Percentiles rank a stretch among this genome's conserved stretches.
phyloP scores from a whole-genome alignment of 2,329 filamentous ascomycete genomes.

The Elsinoe batatas region DNA sequence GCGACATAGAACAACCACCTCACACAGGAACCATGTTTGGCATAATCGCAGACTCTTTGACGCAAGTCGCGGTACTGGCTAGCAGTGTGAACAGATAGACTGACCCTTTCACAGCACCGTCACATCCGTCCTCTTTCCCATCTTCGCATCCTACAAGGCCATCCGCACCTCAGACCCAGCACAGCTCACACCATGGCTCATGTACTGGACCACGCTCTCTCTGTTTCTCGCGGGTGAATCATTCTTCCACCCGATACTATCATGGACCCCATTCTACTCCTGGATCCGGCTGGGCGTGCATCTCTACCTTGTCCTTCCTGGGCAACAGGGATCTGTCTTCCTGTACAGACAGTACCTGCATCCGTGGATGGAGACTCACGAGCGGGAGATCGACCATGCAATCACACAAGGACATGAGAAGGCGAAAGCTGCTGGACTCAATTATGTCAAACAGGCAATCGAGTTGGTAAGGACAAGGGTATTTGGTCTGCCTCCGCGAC shows the following conservation, averaged over 20 bases:
- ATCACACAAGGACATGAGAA: conserved; percentile 74
- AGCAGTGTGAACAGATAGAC: conserved; percentile 17
- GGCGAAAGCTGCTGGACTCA: conserved; percentile 64
- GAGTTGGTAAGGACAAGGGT: conserved; percentile 61
- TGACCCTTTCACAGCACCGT: conserved; percentile 52
- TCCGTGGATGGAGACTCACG: conserved; percentile 80
- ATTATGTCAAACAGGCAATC: conserved; percentile 38
- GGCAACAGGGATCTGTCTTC: conserved; percentile 83
- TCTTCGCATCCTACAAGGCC: conserved; percentile 97
- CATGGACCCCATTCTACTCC: conserved; percentile 88
- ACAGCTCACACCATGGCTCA: conserved; percentile 90
- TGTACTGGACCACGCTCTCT: conserved; percentile 95
- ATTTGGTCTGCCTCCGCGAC: conserved; percentile 62
- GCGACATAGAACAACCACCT: neutral
- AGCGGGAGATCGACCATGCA: conserved; percentile 78
- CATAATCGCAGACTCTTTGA: conserved; percentile 65
- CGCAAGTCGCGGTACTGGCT: conserved; percentile 45
- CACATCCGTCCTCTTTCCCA: conserved; percentile 83
- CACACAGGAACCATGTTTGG: conserved; percentile 54
- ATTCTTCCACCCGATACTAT: conserved; percentile 76
- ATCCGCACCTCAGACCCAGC: conserved; percentile 85
- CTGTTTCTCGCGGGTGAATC: conserved; percentile 74
- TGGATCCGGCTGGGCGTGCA: conserved; percentile 81
- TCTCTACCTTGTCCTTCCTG: conserved; percentile 91
- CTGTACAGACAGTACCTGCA: conserved; percentile 80